phyloP scores from a whole-genome alignment of 140 eudicot species.

The Bidens hawaiensis region DNA sequence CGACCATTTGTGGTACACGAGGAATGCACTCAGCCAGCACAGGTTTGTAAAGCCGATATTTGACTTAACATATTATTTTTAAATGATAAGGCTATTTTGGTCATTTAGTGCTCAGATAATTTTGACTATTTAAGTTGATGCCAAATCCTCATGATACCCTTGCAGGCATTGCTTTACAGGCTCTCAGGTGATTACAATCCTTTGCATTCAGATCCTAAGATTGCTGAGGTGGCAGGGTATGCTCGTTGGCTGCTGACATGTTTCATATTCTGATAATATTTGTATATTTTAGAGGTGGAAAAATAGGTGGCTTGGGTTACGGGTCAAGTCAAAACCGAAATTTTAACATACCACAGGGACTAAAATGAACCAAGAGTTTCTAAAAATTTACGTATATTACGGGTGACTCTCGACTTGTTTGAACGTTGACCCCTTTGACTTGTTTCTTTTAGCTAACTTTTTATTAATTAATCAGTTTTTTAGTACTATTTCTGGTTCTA shows the following conservation, averaged over 20 bases:
- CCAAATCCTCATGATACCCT: constrained; percentile 5
- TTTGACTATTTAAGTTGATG: constrained; percentile 9
- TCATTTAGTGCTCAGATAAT: neutral
- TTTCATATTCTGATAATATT: neutral
- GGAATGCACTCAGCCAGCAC: constrained; percentile 80
- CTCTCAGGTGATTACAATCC: constrained; percentile 99
- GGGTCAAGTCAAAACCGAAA: neutral
- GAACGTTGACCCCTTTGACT: too few relatives aligned
- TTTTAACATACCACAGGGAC: too few relatives aligned
- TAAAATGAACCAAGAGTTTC: too few relatives aligned
- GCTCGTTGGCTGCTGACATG: constrained; percentile 13
- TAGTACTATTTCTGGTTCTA: neutral
- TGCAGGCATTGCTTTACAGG: constrained; percentile 94
- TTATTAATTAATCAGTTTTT: neutral
- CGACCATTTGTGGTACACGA: constrained; percentile 69
- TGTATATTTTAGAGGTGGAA: neutral
- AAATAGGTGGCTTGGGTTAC: neutral
- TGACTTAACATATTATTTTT: neutral
- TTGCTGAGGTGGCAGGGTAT: constrained; percentile 87
- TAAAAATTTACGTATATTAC: too few relatives aligned
- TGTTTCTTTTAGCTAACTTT: neutral
- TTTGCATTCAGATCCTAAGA: constrained; percentile 80
- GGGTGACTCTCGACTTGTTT: too few relatives aligned
- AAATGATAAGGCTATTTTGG: neutral
- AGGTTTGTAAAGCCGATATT: constrained; percentile 42